A percentile compares a stretch with the other conserved stretches of the same genome.
phyloP scores from a whole-genome alignment of 139 green algal genomes.

The Tetraselmis chui region DNA sequence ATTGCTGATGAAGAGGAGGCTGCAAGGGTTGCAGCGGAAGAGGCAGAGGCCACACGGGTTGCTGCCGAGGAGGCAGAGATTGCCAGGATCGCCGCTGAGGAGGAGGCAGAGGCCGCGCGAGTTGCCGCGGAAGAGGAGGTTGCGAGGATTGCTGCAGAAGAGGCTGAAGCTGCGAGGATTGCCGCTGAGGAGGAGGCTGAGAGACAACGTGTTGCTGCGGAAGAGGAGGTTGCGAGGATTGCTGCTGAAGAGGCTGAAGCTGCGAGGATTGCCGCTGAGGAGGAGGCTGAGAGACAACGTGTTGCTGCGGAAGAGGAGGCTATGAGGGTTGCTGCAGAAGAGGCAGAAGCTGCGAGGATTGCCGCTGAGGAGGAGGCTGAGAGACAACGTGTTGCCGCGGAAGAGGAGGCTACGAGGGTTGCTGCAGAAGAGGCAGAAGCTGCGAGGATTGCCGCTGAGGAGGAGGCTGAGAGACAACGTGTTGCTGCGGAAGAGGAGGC shows the following conservation, averaged over 20 bases:
- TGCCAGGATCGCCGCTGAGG: neutral
- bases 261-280: neutral
- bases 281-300: neutral
- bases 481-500: neutral
- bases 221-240: neutral
- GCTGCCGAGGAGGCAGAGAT: neutral
- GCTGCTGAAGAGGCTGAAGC: neutral
- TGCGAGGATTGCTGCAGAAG: no score
- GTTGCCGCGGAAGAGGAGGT: neutral
- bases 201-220: neutral
- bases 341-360: neutral
- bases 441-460: neutral
- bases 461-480: neutral
- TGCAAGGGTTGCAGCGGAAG: neutral
- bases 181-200: neutral
- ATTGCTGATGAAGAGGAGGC: neutral
- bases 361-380: neutral
- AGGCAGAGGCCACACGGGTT: neutral
- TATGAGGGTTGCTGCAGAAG: neutral
- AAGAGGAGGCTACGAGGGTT: neutral
- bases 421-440: neutral
- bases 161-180: no score
- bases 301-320: neutral
- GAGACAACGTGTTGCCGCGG: neutral
- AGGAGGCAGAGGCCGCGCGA: neutral